Evolutionary conservation across 2,329 filamentous ascomycete species (phyloP).

Genomic region (Grosmannia serpens): DNA sequence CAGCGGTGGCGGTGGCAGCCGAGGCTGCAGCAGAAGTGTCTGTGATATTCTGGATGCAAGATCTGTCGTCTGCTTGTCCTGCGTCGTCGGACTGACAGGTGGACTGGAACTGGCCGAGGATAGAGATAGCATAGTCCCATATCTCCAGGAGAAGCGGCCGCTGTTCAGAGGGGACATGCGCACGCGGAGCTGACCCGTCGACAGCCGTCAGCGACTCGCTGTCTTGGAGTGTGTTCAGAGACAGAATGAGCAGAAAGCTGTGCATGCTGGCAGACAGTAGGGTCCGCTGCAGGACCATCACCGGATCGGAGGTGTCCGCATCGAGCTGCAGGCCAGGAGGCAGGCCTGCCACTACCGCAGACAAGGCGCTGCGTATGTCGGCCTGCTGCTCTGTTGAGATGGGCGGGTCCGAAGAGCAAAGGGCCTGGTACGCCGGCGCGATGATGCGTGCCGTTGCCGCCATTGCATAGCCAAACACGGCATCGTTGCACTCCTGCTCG

Average conservation of each 20-base stretch:
- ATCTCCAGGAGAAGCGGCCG: slow-evolving; percentile 4
- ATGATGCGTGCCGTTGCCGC: not conserved
- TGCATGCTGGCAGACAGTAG: slow-evolving; percentile 4
- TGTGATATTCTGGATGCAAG: not conserved
- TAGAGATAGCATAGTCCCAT: slow-evolving; percentile 5
- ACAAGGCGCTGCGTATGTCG: not conserved
- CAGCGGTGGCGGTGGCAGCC: not conserved
- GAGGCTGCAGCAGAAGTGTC: not conserved
- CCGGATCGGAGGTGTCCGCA: not conserved
- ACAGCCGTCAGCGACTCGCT: not conserved
- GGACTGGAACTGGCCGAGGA: slow-evolving; percentile 1
- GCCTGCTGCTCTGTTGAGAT: not conserved
- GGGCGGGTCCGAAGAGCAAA: slow-evolving; percentile 1
- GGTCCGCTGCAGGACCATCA: slow-evolving; percentile 3
- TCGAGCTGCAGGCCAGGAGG: slow-evolving; percentile 1
- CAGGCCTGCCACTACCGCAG: not conserved
- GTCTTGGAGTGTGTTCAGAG: not conserved
- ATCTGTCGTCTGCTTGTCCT: not conserved
- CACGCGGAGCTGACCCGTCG: not conserved
- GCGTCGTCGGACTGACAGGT: not conserved
- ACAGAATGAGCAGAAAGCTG: slow-evolving; percentile 4
- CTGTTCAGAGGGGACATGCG: not conserved
- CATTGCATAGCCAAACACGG: not conserved
- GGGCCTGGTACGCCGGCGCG: slow-evolving; percentile 2
- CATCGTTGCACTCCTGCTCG: not conserved